Conservation (phyloP, 2,329 filamentous ascomycete genomes). For the Pseudogymnoascus destructans region DNA sequence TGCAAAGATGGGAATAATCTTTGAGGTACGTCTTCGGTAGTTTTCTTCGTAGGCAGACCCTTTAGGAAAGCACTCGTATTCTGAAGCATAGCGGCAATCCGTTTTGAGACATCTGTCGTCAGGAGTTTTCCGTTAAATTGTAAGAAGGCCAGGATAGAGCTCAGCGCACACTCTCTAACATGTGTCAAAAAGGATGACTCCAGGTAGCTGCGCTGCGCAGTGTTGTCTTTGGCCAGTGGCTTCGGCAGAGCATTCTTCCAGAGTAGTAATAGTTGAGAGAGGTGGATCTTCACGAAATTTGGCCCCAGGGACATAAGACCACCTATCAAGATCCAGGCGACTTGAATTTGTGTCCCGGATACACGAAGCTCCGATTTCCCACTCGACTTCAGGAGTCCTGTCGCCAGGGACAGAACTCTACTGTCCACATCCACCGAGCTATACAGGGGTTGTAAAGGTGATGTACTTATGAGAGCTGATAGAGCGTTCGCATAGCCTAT, state of each 20-base stretch:
- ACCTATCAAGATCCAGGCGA: slow-evolving; percentile 94
- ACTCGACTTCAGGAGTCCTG: slow-evolving; percentile 81
- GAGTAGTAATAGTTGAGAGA: slow-evolving; percentile 80
- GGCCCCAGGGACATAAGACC: slow-evolving; percentile 92
- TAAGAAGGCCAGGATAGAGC: slow-evolving; percentile 81
- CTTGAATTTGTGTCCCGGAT: slow-evolving; percentile 89
- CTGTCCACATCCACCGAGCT: slow-evolving; percentile 94
- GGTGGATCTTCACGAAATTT: slow-evolving; percentile 97
- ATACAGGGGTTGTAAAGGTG: slow-evolving; percentile 75
- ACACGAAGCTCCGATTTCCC: slow-evolving; percentile 80
- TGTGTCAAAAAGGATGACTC: slow-evolving; percentile 90
- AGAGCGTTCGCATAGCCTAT: slow-evolving; percentile 86
- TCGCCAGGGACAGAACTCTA: slow-evolving; percentile 79
- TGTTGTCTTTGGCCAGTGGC: slow-evolving; percentile 84
- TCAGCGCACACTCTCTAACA: slow-evolving; percentile 85
- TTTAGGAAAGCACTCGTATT: slow-evolving; percentile 86
- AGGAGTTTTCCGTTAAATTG: slow-evolving; percentile 86
- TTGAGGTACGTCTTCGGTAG: slow-evolving; percentile 74
- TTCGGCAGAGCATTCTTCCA: slow-evolving; percentile 98
- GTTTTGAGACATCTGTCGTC: slow-evolving; percentile 85
- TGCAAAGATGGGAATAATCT: slow-evolving; percentile 75
- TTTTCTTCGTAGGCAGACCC: slow-evolving; percentile 69
- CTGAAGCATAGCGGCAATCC: slow-evolving; percentile 87
- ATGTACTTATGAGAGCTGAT: slow-evolving; percentile 81
- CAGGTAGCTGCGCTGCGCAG: slow-evolving; percentile 65